A percentile compares a stretch with the other conserved stretches of the same genome.
These are phyloP conservation scores for Trichoderma sp. DNA, from an alignment of 2,329 filamentous ascomycete species.

Conservation along the genomic window DNA sequence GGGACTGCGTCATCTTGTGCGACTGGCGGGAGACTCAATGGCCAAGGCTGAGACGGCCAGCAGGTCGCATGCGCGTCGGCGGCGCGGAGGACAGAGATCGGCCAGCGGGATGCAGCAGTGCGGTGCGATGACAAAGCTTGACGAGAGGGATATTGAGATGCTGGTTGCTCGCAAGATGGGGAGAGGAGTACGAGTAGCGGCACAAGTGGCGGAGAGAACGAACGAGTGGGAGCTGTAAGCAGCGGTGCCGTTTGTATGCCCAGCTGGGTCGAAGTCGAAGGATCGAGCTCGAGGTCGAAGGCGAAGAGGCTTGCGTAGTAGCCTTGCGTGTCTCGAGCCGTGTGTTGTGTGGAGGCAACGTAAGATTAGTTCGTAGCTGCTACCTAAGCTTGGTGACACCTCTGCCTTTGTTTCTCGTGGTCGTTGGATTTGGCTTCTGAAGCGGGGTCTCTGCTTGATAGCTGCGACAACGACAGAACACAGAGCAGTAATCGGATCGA, in stretches of 20 bases:
- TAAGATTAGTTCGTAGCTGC: not conserved
- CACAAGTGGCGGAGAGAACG: not conserved
- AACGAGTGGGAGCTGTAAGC: not conserved
- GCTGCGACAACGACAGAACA: not conserved
- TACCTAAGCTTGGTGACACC: constrained; percentile 12
- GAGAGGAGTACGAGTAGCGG: not conserved
- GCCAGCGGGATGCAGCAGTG: constrained; percentile 7
- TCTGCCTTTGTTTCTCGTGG: not conserved
- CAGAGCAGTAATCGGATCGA: not conserved
- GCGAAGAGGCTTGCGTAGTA: constrained; percentile 5
- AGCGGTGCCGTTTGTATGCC: not conserved
- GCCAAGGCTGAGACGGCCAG: constrained; percentile 15
- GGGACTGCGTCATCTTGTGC: constrained; percentile 71
- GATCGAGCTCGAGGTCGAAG: not conserved
- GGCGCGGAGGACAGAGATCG: constrained; percentile 14
- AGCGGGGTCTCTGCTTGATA: not conserved
- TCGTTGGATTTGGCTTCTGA: not conserved
- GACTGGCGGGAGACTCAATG: constrained; percentile 19
- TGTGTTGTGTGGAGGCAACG: constrained; percentile 8
- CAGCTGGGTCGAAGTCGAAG: not conserved
- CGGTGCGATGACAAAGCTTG: constrained; percentile 11
- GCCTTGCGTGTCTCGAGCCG: constrained; percentile 14
- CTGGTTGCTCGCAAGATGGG: not conserved
- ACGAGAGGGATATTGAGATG: not conserved
- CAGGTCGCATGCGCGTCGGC: constrained; percentile 21